These are phyloP conservation scores for Lodderomyces jiufengensis DNA, from an alignment of 1,139 yeast genomes.

Conservation along the genomic window DNA sequence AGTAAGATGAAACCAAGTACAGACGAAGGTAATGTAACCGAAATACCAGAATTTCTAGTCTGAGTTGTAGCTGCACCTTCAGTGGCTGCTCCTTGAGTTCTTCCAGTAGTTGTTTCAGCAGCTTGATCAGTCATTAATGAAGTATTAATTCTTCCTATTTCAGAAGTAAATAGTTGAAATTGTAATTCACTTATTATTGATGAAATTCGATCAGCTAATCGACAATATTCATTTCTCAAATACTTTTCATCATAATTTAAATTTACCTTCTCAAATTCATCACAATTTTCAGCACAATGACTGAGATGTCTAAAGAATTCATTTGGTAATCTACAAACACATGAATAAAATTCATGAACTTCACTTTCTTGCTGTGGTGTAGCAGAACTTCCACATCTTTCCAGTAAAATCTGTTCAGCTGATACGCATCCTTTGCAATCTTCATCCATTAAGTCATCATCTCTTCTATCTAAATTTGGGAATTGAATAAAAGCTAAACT, in stretches of 20 bases:
- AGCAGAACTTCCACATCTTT: no score
- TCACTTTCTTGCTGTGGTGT: no score
- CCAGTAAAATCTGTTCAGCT: neutral
- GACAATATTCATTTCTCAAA: conserved; percentile 6
- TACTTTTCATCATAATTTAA: conserved; percentile 1
- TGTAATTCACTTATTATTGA: no score
- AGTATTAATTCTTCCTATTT: no score
- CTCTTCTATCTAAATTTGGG: no score
- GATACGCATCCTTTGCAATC: neutral
- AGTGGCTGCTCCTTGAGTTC: no score
- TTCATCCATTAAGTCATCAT: neutral
- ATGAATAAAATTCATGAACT: conserved; percentile 2
- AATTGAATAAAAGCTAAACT: no score
- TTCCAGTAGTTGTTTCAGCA: no score
- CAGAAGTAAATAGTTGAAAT: no score
- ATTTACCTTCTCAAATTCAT: neutral
- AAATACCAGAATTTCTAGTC: neutral
- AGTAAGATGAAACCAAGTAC: neutral
- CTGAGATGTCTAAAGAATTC: conserved; percentile 5
- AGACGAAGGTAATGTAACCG: neutral
- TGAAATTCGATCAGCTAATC: conserved; percentile 3
- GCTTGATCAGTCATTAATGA: no score
- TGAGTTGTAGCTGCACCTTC: neutral
- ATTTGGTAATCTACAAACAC: conserved; percentile 7
- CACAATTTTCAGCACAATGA: conserved; percentile 7